Evolutionary conservation across 2,329 filamentous ascomycete genomes (phyloP), one percentile per base, ranked within the genome.

Genomic region (Truncatella angustata): DNA sequence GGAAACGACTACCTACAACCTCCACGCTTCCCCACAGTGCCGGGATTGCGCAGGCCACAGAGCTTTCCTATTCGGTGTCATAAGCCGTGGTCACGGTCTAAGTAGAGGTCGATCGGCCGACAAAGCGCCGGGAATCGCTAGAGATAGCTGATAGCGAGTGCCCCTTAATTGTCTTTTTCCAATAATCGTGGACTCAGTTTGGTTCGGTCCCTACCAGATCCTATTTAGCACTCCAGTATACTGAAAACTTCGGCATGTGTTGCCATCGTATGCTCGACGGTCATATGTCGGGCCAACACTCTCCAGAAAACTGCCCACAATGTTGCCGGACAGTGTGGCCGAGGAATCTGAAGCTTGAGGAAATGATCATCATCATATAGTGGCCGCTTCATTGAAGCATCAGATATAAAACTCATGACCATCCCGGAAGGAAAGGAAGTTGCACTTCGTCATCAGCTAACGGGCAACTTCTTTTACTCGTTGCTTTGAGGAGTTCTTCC

Each of bases 61-160:
- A 47, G 44, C 44, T 47, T 47, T 47, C 44, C 44, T 47, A 47
- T 34, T 47, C 44, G 26, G 44, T 24, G 32, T 11, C 18, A 16
- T 20, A 18, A 24, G 24, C 44, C 44, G 44, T 10, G 28, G 44
- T 34, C 44, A 35, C 21, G 44, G 44, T 24, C 30, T 47, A 28
- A 28, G 34, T 47, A 18, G 44, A 35, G 44, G 44, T 21, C 26
- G 18, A 23, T 35, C 14, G 18, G 21, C 44, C 44, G 44, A 47
- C 28, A 24, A 47, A 47, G 44, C 44, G 28, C 44, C 44, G 44
- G 26, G 10, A 5, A 14, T 24, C 40, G n/a, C 23, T 28, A 26
- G 40, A 24, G 12, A 12, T 9, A 16, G 12, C 24, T 18, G 12
- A 23, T 44, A 20, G 40, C 12, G 21, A 14, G 24, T 44, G 21